These are phyloP conservation scores for Tolypocladium inflatum DNA, from an alignment of 2,329 filamentous ascomycete species.

Conservation along the genomic window DNA sequence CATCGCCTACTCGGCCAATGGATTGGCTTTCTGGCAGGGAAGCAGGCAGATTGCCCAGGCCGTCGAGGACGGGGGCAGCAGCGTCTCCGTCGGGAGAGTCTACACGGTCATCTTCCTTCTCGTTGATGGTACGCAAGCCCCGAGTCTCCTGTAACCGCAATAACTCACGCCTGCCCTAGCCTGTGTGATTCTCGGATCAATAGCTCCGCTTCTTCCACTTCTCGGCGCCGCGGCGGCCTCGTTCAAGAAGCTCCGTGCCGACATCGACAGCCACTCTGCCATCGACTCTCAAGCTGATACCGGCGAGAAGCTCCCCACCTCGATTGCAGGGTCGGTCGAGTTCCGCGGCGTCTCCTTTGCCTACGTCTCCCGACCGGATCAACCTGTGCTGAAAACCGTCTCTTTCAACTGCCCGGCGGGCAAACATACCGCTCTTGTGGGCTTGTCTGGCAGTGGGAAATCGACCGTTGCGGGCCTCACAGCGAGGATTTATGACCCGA, in stretches of 20 bases:
- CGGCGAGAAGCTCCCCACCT: conserved; percentile 33
- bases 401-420: conserved; percentile 37
- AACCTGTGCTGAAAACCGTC: conserved; percentile 31
- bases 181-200: conserved; percentile 52
- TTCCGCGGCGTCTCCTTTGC: conserved; percentile 34
- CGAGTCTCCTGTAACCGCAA: background rate
- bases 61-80: conserved; percentile 20
- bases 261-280: conserved; percentile 40
- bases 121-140: conserved; percentile 38
- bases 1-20: conserved; percentile 57
- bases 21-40: conserved; percentile 59
- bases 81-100: conserved; percentile 34
- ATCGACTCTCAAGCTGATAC: conserved; percentile 32
- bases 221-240: conserved; percentile 48
- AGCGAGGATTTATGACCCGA: conserved; percentile 48
- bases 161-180: conserved; percentile 18
- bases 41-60: conserved; percentile 38
- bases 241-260: conserved; percentile 46
- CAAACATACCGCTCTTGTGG: conserved; percentile 47
- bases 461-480: conserved; percentile 46
- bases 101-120: conserved; percentile 58
- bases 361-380: conserved; percentile 32
- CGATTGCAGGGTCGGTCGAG: conserved; percentile 24
- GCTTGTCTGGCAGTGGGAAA: conserved; percentile 48
- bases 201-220: conserved; percentile 53